These are phyloP conservation scores for Arthrobotrys pseudoclavata DNA, from an alignment of 2,329 filamentous ascomycete genomes.

Conservation along the genomic window DNA sequence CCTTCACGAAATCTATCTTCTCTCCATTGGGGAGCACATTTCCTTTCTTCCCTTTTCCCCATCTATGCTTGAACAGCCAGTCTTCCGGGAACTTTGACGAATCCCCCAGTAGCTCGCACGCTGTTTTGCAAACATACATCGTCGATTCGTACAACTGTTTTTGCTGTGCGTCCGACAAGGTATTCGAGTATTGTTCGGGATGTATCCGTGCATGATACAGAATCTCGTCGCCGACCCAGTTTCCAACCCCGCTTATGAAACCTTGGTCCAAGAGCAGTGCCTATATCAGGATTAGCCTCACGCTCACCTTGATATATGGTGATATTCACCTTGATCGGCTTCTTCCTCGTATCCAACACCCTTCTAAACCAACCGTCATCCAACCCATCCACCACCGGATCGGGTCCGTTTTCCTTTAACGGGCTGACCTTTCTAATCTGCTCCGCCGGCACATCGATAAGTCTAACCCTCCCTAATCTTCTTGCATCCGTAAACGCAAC, in stretches of 20 bases:
- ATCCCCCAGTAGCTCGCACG: slow-evolving; percentile 68
- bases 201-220: slow-evolving; percentile 90
- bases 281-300: not conserved
- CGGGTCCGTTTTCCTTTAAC: slow-evolving; percentile 90
- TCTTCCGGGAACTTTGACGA: slow-evolving; percentile 85
- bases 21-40: slow-evolving; percentile 83
- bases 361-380: slow-evolving; percentile 80
- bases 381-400: slow-evolving; percentile 87
- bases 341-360: slow-evolving; percentile 80
- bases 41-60: slow-evolving; percentile 81
- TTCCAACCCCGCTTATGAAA: slow-evolving; percentile 91
- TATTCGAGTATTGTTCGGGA: slow-evolving; percentile 92
- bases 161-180: slow-evolving; percentile 80
- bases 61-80: slow-evolving; percentile 90
- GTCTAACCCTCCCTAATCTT: slow-evolving; percentile 81
- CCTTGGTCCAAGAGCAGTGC: slow-evolving; percentile 88
- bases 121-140: slow-evolving; percentile 72
- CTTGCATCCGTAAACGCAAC: slow-evolving; percentile 87
- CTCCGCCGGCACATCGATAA: slow-evolving; percentile 81
- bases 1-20: slow-evolving; percentile 86
- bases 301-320: not conserved
- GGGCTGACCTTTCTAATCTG: slow-evolving; percentile 83
- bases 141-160: slow-evolving; percentile 79
- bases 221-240: slow-evolving; percentile 96
- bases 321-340: slow-evolving; percentile 78